Base-by-base conservation (phyloP, 768 basidiomycete genomes). In the Pisolithus orientalis region DNA sequence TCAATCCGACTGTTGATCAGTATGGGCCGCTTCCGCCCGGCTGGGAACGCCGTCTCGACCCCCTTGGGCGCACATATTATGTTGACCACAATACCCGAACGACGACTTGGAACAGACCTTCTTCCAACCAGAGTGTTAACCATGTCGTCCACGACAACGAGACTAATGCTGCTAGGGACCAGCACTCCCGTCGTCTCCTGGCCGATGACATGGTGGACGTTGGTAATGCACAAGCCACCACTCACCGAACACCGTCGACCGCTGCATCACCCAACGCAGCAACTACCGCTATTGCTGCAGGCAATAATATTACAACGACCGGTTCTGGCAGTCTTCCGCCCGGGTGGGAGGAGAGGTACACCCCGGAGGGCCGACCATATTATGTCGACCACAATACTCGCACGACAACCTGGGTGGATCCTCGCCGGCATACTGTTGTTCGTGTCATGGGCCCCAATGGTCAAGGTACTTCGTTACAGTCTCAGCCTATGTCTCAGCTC, bases 341-440 rank as follows among this genome's bases (percentile, higher is more conserved):
- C 54, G 96, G 96, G 2, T 99, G 96, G 96, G 96, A 99, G 66
- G 96, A 98, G 72, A 83, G 96, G 37, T 95, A 94, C 72, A 99
- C 96, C 3, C 94, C 94, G 0, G 96, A 99, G 72, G 96, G 96
- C 17, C 83, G 96, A 39, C 93, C 96, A 2, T 99, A 99, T 72
- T 99, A 96, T 68, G 96, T 99, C 47, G 96, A 99, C 68, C 96
- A 99, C 74, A 99, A 99, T 66, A 98, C 95, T 10, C 84, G 96
- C 45, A 98, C 96, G 17, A 98, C 96, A 31, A 99, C 96, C n/a
- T 99, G 96, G 96, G 94, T 98, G 24, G 96, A 99, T 67, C 96
- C 96, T 38, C 87, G 96, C 47, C 84, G 96, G 44, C 96, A 98
- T 72, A 93, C 94, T 10, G 82, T 98, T 55, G 87, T 98, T 54